Evolutionary conservation across 352 stramenopile species (phyloP).

Genomic region (Phytophthora podocarpi): DNA sequence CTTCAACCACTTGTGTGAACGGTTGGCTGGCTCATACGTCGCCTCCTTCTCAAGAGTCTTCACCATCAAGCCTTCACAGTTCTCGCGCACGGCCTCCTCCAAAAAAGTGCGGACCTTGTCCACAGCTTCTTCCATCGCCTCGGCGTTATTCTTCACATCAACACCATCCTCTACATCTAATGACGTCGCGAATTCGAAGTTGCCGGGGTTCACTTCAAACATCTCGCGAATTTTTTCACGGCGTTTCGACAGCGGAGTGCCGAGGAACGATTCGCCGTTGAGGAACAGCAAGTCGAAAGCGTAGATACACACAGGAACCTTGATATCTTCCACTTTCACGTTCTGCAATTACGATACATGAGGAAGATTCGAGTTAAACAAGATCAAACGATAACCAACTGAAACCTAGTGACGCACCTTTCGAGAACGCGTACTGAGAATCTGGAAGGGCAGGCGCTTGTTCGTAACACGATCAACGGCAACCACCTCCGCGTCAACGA

Average conservation of each 20-base stretch:
- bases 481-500: constrained; percentile 99
- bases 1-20: constrained; percentile 99
- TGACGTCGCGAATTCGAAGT: constrained; percentile 95
- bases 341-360: constrained; percentile 41
- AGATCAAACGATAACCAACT: constrained; percentile 9
- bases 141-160: constrained; percentile 82
- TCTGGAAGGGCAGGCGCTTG: constrained; percentile 98
- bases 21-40: constrained; percentile 97
- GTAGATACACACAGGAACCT: constrained; percentile 93
- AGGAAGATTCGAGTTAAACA: constrained; percentile 7
- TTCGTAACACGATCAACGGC: constrained; percentile 96
- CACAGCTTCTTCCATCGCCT: constrained; percentile 89
- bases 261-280: constrained; percentile 95
- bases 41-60: constrained; percentile 98
- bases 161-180: constrained; percentile 89
- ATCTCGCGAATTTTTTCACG: constrained; percentile 90
- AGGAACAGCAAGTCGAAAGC: constrained; percentile 99
- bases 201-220: constrained; percentile 93
- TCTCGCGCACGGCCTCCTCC: constrained; percentile 92
- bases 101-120: constrained; percentile 93
- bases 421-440: constrained; percentile 96
- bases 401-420: constrained; percentile 61
- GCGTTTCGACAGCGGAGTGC: constrained; percentile 89
- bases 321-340: constrained; percentile 89
- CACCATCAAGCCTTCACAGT: constrained; percentile 99